phyloP scores from a whole-genome alignment of 441 rosid genomes.

The Adansonia madagascariensis region DNA sequence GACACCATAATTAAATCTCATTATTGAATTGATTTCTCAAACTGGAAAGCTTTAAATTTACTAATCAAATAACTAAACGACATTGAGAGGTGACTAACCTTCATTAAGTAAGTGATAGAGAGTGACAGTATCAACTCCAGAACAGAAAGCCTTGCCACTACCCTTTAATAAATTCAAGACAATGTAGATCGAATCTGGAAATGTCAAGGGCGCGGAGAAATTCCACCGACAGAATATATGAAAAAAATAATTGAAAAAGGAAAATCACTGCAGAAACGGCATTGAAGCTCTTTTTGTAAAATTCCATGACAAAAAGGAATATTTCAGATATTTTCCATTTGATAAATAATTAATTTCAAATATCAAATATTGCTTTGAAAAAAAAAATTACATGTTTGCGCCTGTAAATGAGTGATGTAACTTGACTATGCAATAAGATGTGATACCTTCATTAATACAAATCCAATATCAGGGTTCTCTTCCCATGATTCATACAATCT shows the following conservation, averaged over 20 bases:
- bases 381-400: not conserved
- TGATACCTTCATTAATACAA: conserved; percentile 84
- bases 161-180: conserved; percentile 61
- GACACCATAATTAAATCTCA: not conserved
- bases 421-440: not conserved
- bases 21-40: not conserved
- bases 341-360: not conserved
- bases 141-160: conserved; percentile 81
- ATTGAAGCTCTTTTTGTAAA: not conserved
- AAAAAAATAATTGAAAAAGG: not conserved
- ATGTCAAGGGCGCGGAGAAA: conserved; percentile 7
- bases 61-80: not conserved
- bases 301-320: not conserved
- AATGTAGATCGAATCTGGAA: conserved; percentile 25
- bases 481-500: conserved; percentile 94
- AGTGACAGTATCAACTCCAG: conserved; percentile 76
- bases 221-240: not conserved
- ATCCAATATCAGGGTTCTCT: conserved; percentile 84
- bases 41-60: not conserved
- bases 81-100: conserved; percentile 44
- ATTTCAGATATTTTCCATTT: not conserved
- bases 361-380: not conserved
- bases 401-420: not conserved
- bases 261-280: not conserved
- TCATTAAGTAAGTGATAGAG: conserved; percentile 59